Base-by-base conservation (phyloP, 225 moss, liverwort and hornwort species). In the Pleurozium schreberi region DNA sequence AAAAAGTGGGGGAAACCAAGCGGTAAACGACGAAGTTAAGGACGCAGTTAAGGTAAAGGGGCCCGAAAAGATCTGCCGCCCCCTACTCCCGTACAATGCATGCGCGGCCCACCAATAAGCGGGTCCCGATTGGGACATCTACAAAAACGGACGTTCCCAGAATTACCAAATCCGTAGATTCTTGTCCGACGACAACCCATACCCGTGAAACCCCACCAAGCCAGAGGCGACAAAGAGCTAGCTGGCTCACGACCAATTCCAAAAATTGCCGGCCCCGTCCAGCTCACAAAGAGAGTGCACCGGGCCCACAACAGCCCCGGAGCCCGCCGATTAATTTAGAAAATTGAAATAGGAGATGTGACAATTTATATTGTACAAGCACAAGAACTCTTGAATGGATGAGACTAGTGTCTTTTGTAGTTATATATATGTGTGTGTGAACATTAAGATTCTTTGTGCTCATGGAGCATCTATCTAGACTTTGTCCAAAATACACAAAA, bases 181-280 rank as follows among this genome's bases (percentile, higher is more conserved):
- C 3, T 0, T 0, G 0, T 0, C 1, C 2, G 16, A 19, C 42
- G 30, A 42, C 19, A 28, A 9, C 18, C 1, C 11, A 0, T 2
- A 42, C 59, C 80, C 80, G 19, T 9, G 19, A 42, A 60, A 20
- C 60, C 6, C 31, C 20, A 20, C 28, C 19, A 4, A 42, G 60
- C 18, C 23, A 15, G 38, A 3, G 25, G 25, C 77, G 25, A 55
- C 25, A 78, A 59, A 31, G 61, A 81, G 81, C 81, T 81, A 43
- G 43, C 31, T 14, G 16, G 16, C 16, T 57, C 26, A 57, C 10
- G 58, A 79, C 58, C 58, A 28, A 8, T 8, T 42, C 80, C 80
- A 12, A 18, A 40, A 18, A 28, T 0, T 18, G 28, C 80, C 40
- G 80, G n/a, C 28, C 80, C 9, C 12, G 3, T 40, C 79, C 80